phyloP scores from a whole-genome alignment of 495 filamentous ascomycete species.

The Aspergillus heteromorphus region DNA sequence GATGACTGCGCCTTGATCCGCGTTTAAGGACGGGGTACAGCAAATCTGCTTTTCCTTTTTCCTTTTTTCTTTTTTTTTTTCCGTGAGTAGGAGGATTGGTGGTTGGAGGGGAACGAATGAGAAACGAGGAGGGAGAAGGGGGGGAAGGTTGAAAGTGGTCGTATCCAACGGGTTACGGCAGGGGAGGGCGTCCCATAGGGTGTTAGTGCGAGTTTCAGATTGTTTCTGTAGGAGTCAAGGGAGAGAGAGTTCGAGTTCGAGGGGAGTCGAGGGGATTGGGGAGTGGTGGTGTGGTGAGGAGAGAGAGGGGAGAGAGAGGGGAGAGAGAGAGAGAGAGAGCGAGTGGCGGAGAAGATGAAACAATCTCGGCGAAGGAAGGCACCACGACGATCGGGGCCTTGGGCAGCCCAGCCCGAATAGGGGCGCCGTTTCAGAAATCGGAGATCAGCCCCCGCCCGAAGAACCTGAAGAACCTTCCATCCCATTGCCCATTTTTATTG shows the following conservation, averaged over 20 bases:
- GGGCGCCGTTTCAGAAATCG: conserved; percentile 14
- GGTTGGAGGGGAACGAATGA: neutral
- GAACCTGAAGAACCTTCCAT: conserved; percentile 23
- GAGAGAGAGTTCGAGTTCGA: neutral
- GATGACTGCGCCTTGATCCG: conserved; percentile 9
- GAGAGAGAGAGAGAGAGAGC: conserved; percentile 4
- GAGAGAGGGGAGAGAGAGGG: conserved; percentile 4
- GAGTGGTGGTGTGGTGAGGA: neutral
- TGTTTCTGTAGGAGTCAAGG: neutral
- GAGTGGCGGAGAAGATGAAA: conserved; percentile 21
- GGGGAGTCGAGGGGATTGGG: neutral
- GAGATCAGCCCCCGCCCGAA: conserved; percentile 15
- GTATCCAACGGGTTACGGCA: conserved; percentile 1
- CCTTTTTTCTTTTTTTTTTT: conserved; percentile 8
- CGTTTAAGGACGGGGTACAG: neutral
- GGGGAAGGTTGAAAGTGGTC: neutral
- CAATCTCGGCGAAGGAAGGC: conserved; percentile 3
- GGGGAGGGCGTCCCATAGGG: neutral
- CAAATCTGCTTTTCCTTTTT: conserved; percentile 3
- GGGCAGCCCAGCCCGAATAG: neutral
- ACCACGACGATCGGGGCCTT: conserved; percentile 6
- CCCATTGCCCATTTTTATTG: too few species aligned
- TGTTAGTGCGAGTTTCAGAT: neutral
- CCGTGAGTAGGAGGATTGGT: neutral
- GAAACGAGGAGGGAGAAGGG: conserved; percentile 4